phyloP scores from a whole-genome alignment of 106 monocot species.

The Gastrodia elata region DNA sequence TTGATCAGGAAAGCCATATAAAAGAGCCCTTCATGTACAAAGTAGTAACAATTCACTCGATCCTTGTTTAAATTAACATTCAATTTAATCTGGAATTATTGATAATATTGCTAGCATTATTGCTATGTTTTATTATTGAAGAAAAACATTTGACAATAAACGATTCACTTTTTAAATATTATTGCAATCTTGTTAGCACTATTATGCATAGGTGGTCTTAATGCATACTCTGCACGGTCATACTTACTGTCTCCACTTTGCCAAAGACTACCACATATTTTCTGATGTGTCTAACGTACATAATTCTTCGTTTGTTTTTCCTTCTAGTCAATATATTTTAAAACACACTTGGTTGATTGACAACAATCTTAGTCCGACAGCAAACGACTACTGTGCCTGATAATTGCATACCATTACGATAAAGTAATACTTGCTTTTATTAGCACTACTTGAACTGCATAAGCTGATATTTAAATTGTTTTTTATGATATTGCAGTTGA shows the following conservation, averaged over 20 bases:
- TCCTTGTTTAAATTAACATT: neutral
- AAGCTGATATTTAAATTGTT: neutral
- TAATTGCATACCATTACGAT: neutral
- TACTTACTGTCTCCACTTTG: neutral
- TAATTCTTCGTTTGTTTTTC: neutral
- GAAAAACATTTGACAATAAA: no score
- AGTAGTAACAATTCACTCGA: neutral
- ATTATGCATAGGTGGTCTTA: no score
- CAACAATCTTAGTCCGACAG: neutral
- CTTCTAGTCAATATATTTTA: neutral
- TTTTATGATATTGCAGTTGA: conserved; percentile 30
- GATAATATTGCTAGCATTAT: neutral
- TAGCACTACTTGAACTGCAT: neutral
- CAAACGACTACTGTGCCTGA: neutral
- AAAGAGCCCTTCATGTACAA: neutral
- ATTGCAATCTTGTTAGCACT: no score
- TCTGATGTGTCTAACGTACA: neutral
- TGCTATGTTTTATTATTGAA: no score
- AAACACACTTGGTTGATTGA: neutral
- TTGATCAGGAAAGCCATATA: neutral
- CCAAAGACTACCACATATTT: neutral
- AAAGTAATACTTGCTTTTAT: neutral
- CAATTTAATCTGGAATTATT: neutral
- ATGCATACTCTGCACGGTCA: neutral
- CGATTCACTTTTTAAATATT: no score